These are phyloP conservation scores for Cucurbita maxima DNA, from an alignment of 306 rosid genomes.

Conservation along the genomic window DNA sequence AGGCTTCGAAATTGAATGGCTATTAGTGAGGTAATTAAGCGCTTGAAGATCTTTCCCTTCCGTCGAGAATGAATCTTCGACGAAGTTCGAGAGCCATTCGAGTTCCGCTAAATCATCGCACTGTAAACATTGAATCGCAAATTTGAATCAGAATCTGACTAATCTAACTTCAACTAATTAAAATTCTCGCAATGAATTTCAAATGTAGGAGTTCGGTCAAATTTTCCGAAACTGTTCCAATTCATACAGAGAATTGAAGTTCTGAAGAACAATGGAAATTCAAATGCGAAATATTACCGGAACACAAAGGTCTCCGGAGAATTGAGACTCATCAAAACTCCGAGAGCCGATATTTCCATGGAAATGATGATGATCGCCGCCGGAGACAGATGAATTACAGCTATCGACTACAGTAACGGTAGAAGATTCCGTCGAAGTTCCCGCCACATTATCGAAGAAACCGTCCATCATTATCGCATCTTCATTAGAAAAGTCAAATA, in stretches of 20 bases:
- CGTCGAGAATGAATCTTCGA: conserved; percentile 78
- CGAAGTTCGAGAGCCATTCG: conserved; percentile 93
- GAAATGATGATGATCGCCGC: conserved; percentile 30
- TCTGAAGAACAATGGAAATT: not conserved
- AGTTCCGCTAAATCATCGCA: conserved; percentile 78
- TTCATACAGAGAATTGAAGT: not conserved
- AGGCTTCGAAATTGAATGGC: conserved; percentile 20
- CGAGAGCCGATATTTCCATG: conserved; percentile 31
- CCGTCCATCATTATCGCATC: conserved; percentile 52
- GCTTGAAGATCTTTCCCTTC: conserved; percentile 50
- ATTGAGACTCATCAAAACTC: conserved; percentile 42
- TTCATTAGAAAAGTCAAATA: conserved; percentile 72
- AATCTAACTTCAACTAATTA: not conserved
- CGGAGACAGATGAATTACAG: conserved; percentile 59
- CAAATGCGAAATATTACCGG: not conserved
- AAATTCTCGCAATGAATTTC: not conserved
- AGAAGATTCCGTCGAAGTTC: conserved; percentile 50
- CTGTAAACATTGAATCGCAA: conserved; percentile 24
- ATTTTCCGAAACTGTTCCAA: too few relatives aligned
- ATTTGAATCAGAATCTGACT: not conserved
- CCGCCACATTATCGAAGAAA: conserved; percentile 52
- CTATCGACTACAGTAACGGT: conserved; percentile 57
- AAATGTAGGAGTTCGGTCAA: not conserved
- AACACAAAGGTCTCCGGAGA: conserved; percentile 52
- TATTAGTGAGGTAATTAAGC: conserved; percentile 38